Base-by-base conservation (phyloP, 306 rosid species). In the Glycine soja region DNA sequence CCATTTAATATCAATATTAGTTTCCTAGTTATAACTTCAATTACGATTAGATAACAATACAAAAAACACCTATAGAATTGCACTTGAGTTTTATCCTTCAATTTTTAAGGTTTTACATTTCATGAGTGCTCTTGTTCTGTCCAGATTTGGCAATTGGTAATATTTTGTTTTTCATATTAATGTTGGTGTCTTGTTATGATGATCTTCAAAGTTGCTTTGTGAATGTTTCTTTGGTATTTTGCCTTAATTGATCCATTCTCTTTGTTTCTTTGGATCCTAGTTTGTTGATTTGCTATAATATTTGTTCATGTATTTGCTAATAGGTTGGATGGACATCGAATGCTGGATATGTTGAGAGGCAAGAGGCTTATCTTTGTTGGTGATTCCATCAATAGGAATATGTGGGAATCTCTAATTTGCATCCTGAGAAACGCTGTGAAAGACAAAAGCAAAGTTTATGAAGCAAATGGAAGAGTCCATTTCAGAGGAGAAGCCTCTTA, bases 341-440 rank as follows among this genome's bases (percentile, higher is more conserved):
- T 95, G 92, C 72, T 95, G 85, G 84, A 95, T 70, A 70, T 95
- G 85, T 73, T 95, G 84, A 88, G 88, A 83, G 95, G 95, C 53
- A 95, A 88, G 82, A 79, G 99, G 74, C 78, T 95, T 51, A 97
- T 91, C 70, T 93, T 95, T 62, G 99, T 93, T 13, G 97, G 99
- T 3, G 99, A 95, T 88, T 95, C 97, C 16, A 87, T 95, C 72
- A 95, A 95, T 77, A 89, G 97, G 81, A 95, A 95, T 62, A 93
- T 95, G 97, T 95, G 99, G 97, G 99, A 95, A 56, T 95, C 99
- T 65, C 92, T 93, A 36, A 80, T 95, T 87, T 95, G 97, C 88
- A 91, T 95, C 36, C 84, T 95, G 38, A 93, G 93, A 80, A 91
- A 93, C 74, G 75, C 99, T 3, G 97, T 74, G 42, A 90, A 90